phyloP scores from a whole-genome alignment of 805 yeast genomes.

The Candida nonsorbophila region DNA sequence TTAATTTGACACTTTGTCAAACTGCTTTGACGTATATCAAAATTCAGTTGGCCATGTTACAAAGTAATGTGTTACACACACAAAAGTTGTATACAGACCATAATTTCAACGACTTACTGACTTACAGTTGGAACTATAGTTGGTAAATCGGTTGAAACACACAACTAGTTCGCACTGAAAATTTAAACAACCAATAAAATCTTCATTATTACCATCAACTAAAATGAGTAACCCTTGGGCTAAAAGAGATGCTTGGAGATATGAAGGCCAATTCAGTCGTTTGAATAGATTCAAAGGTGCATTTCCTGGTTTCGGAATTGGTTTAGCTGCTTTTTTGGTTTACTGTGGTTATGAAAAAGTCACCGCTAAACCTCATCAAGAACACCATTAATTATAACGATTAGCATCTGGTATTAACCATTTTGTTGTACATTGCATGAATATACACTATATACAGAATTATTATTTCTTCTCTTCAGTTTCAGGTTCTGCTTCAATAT shows the following conservation, averaged over 20 bases:
- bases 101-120: too few species aligned
- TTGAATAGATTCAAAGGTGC: constrained; percentile 62
- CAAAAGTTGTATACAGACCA: too few species aligned
- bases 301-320: constrained; percentile 79
- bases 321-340: constrained; percentile 66
- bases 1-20: too few species aligned
- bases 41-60: too few species aligned
- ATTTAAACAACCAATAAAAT: too few species aligned
- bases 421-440: not conserved
- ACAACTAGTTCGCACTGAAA: too few species aligned
- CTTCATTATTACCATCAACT: not conserved
- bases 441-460: constrained; percentile 6
- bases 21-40: too few species aligned
- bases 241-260: constrained; percentile 87
- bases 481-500: constrained; percentile 4
- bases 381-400: constrained; percentile 14
- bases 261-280: constrained; percentile 74
- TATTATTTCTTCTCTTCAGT: constrained; percentile 1
- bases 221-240: constrained; percentile 41
- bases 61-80: too few species aligned
- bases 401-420: not conserved
- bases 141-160: too few species aligned
- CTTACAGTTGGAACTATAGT: too few species aligned
- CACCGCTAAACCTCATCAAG: constrained; percentile 26
- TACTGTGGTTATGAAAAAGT: constrained; percentile 60